These are phyloP conservation scores for Coprinellus aureogranulatus DNA, from an alignment of 768 basidiomycete genomes.

Conservation along the genomic window DNA sequence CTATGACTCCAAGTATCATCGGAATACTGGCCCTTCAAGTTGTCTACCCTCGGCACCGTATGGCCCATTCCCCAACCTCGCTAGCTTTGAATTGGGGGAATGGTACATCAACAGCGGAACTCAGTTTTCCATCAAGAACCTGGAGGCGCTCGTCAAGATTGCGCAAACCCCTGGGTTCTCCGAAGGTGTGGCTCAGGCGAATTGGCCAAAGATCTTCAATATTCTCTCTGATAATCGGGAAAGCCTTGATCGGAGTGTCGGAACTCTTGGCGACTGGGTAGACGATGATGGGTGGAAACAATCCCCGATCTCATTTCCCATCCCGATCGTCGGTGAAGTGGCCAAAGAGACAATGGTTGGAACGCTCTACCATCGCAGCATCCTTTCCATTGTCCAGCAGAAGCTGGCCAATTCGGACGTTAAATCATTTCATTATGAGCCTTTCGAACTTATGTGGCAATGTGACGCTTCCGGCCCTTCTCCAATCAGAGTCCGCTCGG, in stretches of 20 bases:
- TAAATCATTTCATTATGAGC: not conserved
- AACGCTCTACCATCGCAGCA: not conserved
- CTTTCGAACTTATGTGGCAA: constrained; percentile 15
- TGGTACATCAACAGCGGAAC: not conserved
- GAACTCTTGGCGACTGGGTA: not conserved
- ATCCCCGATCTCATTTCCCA: not conserved
- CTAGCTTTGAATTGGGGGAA: not conserved
- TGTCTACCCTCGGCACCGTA: not conserved
- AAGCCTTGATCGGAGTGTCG: not conserved
- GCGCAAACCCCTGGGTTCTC: not conserved
- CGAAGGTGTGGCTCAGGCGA: not conserved
- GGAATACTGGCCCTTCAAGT: not conserved
- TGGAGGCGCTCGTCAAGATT: not conserved
- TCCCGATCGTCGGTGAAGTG: not conserved
- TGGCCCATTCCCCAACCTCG: not conserved
- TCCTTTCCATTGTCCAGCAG: not conserved
- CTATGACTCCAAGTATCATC: not conserved
- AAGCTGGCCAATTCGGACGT: not conserved
- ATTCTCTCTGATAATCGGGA: not conserved
- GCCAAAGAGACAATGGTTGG: not conserved
- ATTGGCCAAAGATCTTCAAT: not conserved
- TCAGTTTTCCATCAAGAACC: not conserved
- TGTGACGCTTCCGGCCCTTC: not conserved
- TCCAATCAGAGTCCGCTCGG: constrained; percentile 12
- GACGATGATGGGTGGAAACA: not conserved